Conservation (phyloP, 2,329 filamentous ascomycete genomes). For the Talaromyces amestolkiae region DNA sequence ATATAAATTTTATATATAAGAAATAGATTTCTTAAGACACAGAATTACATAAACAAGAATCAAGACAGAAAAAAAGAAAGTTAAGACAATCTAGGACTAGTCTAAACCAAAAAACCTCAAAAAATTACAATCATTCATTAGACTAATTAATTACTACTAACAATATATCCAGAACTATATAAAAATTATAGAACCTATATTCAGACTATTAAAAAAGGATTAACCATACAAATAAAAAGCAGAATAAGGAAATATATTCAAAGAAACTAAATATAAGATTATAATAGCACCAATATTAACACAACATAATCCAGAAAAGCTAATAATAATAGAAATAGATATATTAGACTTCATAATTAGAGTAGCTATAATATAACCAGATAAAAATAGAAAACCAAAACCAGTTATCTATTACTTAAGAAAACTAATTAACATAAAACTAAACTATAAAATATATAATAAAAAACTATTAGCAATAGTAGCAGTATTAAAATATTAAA, state of each 20-base stretch:
- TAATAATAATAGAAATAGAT: not conserved
- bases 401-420: not conserved
- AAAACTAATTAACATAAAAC: not conserved
- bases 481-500: not conserved
- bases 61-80: not conserved
- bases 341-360: not conserved
- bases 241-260: not conserved
- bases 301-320: not conserved
- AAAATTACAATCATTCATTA: not conserved
- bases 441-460: not conserved
- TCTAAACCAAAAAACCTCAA: not conserved
- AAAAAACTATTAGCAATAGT: not conserved
- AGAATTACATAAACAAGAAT: not conserved
- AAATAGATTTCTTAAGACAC: not conserved
- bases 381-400: not conserved
- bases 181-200: not conserved
- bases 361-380: not conserved
- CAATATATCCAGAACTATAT: not conserved
- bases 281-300: not conserved
- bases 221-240: not conserved
- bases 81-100: not conserved
- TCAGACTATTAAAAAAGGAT: not conserved
- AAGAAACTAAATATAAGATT: not conserved
- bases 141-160: not conserved
- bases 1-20: not conserved